Base-by-base conservation (phyloP, 345 rosid species). In the Camelina hispida region DNA sequence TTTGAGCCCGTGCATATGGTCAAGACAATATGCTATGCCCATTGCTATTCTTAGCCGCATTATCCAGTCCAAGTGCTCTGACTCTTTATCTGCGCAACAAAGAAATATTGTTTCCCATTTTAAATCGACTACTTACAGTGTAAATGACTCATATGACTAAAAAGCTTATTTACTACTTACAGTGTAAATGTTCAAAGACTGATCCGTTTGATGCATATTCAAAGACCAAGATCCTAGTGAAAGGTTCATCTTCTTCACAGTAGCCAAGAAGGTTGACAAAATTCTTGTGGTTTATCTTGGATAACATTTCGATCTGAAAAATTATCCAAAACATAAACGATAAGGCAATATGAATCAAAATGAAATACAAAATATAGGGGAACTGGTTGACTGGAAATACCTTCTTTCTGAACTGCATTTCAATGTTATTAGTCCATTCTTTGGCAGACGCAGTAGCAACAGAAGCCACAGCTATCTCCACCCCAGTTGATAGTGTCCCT, bases 201-300 rank as follows among this genome's bases (percentile, higher is more conserved):
- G 97, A 84, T 71, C 99, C 99, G 55, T 90, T 92, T 56, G 97
- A 91, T 52, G 97, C 97, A 83, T 92, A 95, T 80, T 95, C 97
- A 60, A 92, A 95, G 71, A 95, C 96, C 87, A 95, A 86, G 87
- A 92, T 90, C 79, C 99, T 90, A 25, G 97, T 90, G 89, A 95
- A 90, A 71, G 96, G 97, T 59, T 80, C 79, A 62, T 91, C 84
- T 79, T 92, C 98, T 86, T 92, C 98, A 68, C 99, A 95, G 72
- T 78, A 92, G 9, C 99, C 98, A 14, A 95, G 84, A 56, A 95
- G 98, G 82, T 90, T 95, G 77, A 92, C 84, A 73, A 95, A 95
- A 75, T 95, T 95, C 89, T 95, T 92, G 87, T 92, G 98, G 83
- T 90, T 95, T 81, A 89, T 81, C 80, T 82, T 89, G 34, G 99